A percentile compares a stretch with the other conserved stretches of the same genome.
Conservation (phyloP, 257 asterid genomes). For the Nicotiana otophora region DNA sequence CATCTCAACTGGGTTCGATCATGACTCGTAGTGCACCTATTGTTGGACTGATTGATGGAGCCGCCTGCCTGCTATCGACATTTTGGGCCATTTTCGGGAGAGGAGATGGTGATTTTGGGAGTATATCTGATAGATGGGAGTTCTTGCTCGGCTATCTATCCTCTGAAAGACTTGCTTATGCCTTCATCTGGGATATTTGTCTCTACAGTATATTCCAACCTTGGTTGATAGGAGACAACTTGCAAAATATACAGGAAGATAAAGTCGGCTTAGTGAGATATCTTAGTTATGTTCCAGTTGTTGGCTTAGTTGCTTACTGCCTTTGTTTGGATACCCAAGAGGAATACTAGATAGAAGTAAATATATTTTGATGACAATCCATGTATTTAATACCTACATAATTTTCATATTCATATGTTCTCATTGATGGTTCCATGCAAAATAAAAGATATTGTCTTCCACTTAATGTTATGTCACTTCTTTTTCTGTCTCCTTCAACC, state of each 20-base stretch:
- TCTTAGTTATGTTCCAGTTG: constrained; percentile 72
- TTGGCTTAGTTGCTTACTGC: constrained; percentile 72
- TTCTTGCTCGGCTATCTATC: constrained; percentile 55
- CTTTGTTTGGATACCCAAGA: constrained; percentile 44
- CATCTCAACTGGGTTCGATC: constrained; percentile 53
- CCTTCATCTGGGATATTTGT: constrained; percentile 86
- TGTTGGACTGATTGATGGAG: constrained; percentile 65
- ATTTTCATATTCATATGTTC: not conserved
- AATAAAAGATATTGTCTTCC: too few species aligned
- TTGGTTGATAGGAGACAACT: constrained; percentile 85
- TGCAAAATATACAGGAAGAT: constrained; percentile 49
- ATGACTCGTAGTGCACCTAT: constrained; percentile 61
- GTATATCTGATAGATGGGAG: constrained; percentile 52
- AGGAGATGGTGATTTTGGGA: constrained; percentile 58
- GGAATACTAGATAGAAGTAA: constrained; percentile 19
- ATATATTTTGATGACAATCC: not conserved
- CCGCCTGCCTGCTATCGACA: constrained; percentile 49
- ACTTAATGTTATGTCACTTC: too few species aligned
- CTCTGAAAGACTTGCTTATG: constrained; percentile 86
- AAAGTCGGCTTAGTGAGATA: constrained; percentile 39
- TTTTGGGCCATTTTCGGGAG: constrained; percentile 81
- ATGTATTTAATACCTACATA: not conserved
- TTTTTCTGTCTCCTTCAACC: too few species aligned
- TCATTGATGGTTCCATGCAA: not conserved
- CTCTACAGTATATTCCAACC: constrained; percentile 77